Evolutionary conservation across 257 asterid species (phyloP), one percentile per base, ranked within the genome.

Genomic region (Gentiana dahurica): DNA sequence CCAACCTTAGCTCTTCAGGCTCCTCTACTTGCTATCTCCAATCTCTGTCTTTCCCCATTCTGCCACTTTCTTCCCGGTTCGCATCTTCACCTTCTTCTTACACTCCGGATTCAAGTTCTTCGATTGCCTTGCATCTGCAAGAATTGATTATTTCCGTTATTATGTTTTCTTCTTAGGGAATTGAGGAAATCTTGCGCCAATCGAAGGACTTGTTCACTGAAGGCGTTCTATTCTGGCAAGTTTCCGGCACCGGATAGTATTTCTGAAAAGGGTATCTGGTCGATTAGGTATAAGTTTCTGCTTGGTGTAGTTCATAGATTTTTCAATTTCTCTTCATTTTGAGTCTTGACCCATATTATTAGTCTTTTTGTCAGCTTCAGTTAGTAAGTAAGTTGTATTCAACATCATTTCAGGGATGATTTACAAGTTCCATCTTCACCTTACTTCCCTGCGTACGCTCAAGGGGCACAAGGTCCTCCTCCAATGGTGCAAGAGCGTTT

Each of bases 401-500:
- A n/a, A 37, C 46, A 4, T 3, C 15, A 12, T 43, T 44, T 36
- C 39, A 92, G 99, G 91, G 85, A 92, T 47, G 97, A 92, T 69
- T 70, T 88, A 73, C 94, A 68, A 73, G 72, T 85, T 61, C 97
- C 97, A 6, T 71, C 89, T 3, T 88, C 99, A 32, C 99, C 99
- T 1, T 88, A 83, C 76, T 71, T 79, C 38, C 94, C 94, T 12
- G 70, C 81, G 15, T 77, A 78, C 57, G 89, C 94, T 1, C 95
- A 81, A 74, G 93, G 83, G 51, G 73, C 72, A 38, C 93, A 79
- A 80, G 95, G 95, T 33, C 97, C 97, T 4, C 90, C 97, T 47
- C 97, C 95, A 0, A 80, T 88, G 95, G 70, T 81, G 55, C 85
- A 71, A 56, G 95, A 88, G 75, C 87, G 95, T n/a, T 88, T 92